Evolutionary conservation across 176 grass and related monocot genomes (phyloP).

Genomic region (Metroxylon sagu): DNA sequence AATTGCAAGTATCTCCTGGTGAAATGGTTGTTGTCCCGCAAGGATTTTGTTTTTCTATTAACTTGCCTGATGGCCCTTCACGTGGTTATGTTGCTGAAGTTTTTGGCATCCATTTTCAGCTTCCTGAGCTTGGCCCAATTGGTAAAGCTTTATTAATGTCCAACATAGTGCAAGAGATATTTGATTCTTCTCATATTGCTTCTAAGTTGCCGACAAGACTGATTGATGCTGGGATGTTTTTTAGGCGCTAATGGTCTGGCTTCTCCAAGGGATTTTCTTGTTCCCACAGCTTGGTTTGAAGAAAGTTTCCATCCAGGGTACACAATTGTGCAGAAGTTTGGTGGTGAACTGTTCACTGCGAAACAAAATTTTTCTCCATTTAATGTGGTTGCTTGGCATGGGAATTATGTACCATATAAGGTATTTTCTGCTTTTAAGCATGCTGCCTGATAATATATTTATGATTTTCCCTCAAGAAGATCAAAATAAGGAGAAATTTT

Average conservation of each 20-base stretch:
- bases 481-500: too few relatives aligned
- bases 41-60: constrained; percentile 68
- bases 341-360: constrained; percentile 76
- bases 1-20: constrained; percentile 55
- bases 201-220: too few relatives aligned
- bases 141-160: constrained; percentile 29
- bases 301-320: constrained; percentile 49
- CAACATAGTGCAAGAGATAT: too few relatives aligned
- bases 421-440: constrained; percentile 14
- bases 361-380: constrained; percentile 94
- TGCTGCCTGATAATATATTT: too few relatives aligned
- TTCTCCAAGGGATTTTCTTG: constrained; percentile 65
- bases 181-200: too few relatives aligned
- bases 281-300: constrained; percentile 79
- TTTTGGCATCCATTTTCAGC: constrained; percentile 79
- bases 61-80: constrained; percentile 66
- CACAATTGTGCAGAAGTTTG: constrained; percentile 68
- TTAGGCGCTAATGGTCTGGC: constrained; percentile 84
- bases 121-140: constrained; percentile 90
- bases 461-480: too few relatives aligned
- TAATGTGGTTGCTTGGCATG: constrained; percentile 94
- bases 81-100: constrained; percentile 85
- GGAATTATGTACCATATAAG: constrained; percentile 92
- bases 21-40: constrained; percentile 89
- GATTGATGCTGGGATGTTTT: background rate